Evolutionary conservation across 2,329 filamentous ascomycete species (phyloP), one percentile per base, ranked within the genome.

Genomic region (Periconia macrospinosa): DNA sequence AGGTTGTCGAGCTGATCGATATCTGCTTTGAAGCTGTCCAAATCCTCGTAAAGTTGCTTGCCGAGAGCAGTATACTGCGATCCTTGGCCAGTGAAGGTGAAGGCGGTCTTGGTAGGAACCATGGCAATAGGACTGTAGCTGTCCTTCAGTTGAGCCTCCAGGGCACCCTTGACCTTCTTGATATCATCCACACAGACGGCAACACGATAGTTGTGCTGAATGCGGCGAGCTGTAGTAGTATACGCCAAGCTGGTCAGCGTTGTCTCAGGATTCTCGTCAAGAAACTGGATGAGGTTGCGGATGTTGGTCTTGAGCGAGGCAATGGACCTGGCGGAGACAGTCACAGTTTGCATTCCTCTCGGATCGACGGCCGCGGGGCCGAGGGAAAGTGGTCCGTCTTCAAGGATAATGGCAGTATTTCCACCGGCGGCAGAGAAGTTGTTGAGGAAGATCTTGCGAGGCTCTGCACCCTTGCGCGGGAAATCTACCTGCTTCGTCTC

Each of bases 401-500:
- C 79, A 6, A 83, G 60, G n/a, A 82, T 66, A 30, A 82, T 67
- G 11, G 79, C 78, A 45, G 80, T 82, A 68, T 83, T 83, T 44
- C 80, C 80, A 66, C 80, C 80, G 54, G 79, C 79, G 48, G 79
- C 79, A 42, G 77, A 79, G 71, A 81, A 81, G 68, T 81, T 81
- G 74, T 81, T 81, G 56, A 81, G 62, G 69, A 81, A 81, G 41
- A 81, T 67, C 65, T 73, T 79, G 52, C 80, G 75, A 62, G 78
- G 78, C 56, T 75, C 75, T 11, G 72, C 76, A 43, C 78, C 78
- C 45, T 80, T 77, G 23, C 79, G 75, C 27, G 77, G 76, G 61
- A 73, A 80, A 37, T 73, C 67, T 3, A 79, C 75, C 54, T 78
- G 72, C 50, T 73, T 73, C 11, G 71, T 71, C n/a, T 76, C 73